phyloP scores from a whole-genome alignment of 306 rosid genomes.

The Vigna hirtella region DNA sequence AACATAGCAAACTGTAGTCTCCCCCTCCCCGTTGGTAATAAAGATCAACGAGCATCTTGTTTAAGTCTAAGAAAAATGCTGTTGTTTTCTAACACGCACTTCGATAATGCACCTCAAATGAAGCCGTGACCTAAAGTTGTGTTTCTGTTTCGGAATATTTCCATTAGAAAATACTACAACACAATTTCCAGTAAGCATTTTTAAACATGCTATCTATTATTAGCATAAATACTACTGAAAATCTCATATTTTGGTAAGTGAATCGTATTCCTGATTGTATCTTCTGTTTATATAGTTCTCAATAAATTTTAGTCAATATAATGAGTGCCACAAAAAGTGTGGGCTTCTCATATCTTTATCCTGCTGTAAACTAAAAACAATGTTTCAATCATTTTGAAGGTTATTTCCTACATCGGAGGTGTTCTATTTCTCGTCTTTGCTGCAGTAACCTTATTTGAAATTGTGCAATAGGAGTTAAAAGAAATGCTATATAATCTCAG shows the following conservation, averaged over 20 bases:
- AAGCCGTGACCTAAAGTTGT: slow-evolving; percentile 30
- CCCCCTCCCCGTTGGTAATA: slow-evolving; percentile 23
- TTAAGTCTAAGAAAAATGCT: slow-evolving; percentile 30
- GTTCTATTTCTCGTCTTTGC: slow-evolving; percentile 95
- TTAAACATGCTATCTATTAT: no score
- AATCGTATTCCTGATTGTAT: neutral
- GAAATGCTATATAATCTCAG: slow-evolving; percentile 12
- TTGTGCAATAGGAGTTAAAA: slow-evolving; percentile 56
- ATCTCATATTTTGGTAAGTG: neutral
- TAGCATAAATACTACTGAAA: no score
- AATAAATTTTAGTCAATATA: no score
- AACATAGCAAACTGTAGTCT: slow-evolving; percentile 31
- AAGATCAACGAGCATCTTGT: slow-evolving; percentile 10
- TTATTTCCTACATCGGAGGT: slow-evolving; percentile 85
- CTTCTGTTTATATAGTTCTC: neutral
- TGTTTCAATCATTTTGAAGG: slow-evolving; percentile 59
- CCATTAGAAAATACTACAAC: no score
- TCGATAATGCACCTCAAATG: slow-evolving; percentile 35
- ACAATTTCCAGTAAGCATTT: no score
- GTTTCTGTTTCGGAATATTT: slow-evolving; percentile 27
- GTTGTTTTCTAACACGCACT: slow-evolving; percentile 26
- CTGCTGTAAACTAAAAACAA: slow-evolving; percentile 24
- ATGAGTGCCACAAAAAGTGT: no score
- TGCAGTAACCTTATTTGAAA: slow-evolving; percentile 73
- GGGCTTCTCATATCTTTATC: neutral